These are phyloP conservation scores for Aureobasidium sp. DNA, from an alignment of 2,329 filamentous ascomycete species.

Conservation along the genomic window DNA sequence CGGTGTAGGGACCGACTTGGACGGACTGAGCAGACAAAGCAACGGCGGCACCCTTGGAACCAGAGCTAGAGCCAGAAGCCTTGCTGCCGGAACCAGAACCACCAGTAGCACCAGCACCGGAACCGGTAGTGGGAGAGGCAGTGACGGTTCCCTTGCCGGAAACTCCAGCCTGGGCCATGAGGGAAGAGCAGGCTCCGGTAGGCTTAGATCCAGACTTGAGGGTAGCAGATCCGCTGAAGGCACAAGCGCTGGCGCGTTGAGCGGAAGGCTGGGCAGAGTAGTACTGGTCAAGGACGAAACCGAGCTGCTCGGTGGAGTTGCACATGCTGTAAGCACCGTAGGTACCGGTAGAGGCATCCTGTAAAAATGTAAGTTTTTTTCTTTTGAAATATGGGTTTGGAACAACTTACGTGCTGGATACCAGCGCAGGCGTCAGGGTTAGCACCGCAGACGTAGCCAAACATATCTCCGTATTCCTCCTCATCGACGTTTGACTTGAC, in stretches of 20 bases:
- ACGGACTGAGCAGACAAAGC: conserved; percentile 37
- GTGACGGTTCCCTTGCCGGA: conserved; percentile 49
- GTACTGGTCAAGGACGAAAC: conserved; percentile 66
- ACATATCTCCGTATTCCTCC: conserved; percentile 57
- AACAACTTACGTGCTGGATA: conserved; percentile 42
- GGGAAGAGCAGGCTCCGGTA: conserved; percentile 44
- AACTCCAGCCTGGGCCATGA: conserved; percentile 55
- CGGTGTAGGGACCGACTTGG: conserved; percentile 36
- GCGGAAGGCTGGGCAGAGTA: conserved; percentile 48
- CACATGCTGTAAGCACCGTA: conserved; percentile 79
- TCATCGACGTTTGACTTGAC: conserved; percentile 49
- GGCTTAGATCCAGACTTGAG: conserved; percentile 42
- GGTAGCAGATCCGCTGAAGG: conserved; percentile 60
- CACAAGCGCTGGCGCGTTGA: conserved; percentile 49
- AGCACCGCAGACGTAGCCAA: conserved; percentile 62
- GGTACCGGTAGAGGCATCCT: conserved; percentile 54
- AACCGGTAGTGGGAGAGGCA: conserved; percentile 35
- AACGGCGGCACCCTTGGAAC: conserved; percentile 29
- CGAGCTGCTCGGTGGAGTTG: conserved; percentile 58
- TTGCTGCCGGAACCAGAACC: conserved; percentile 18
- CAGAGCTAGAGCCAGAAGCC: conserved; percentile 16
- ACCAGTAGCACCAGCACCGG: conserved; percentile 22
- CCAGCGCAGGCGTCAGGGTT: conserved; percentile 51
- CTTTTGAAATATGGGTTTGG: too few species aligned
- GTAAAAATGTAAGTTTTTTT: background rate